Base-by-base conservation (phyloP, 176 grass and related monocot species). In the Carex pumila region DNA sequence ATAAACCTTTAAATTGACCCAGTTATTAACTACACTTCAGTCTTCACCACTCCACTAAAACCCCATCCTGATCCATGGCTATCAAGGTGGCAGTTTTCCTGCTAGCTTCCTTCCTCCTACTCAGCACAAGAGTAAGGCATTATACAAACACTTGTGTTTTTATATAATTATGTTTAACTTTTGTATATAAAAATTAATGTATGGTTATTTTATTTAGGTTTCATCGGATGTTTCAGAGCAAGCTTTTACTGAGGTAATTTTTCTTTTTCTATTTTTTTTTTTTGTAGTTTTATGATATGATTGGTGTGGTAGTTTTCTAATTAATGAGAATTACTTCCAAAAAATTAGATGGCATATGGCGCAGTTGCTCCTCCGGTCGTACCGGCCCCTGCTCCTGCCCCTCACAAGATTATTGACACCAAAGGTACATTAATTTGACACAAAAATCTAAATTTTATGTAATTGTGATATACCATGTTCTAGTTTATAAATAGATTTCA, bases 91-190 rank as follows among this genome's bases (percentile, higher is more conserved):
- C 86, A 71, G 1, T 84, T 25, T 88, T 88, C 6, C 52, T 88
- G 0, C 43, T 88, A 56, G 86, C 61, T 68, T 88, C 72, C 31
- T 80, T 84, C 71, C 71, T 88, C 71, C 68, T 88, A 14, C 30
- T 80, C 7, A 80, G 81, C 68, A 71, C 61, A 37, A 84, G 72
- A 79, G 86, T 88, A 84, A 83, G 76, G 13, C 53, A 3, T 18
- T 15, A 53, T 17, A 7, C 43, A 36, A 63, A 65, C 43, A 14
- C 12, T 32, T 22, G 32, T 21, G 15, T 72, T 52, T 41, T 13
- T 50, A 43, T 45, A 1, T 45, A 5, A 17, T 75, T 10, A 13
- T 69, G 12, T 63, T 30, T n/a, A 84, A 64, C 4, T 10, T 31
- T 78, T 56, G 12, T 14, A 17, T 17, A 7, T 22, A 77, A 39